Evolutionary conservation across 306 rosid species (phyloP), one percentile per base, ranked within the genome.

Genomic region (Malus sylvestris): DNA sequence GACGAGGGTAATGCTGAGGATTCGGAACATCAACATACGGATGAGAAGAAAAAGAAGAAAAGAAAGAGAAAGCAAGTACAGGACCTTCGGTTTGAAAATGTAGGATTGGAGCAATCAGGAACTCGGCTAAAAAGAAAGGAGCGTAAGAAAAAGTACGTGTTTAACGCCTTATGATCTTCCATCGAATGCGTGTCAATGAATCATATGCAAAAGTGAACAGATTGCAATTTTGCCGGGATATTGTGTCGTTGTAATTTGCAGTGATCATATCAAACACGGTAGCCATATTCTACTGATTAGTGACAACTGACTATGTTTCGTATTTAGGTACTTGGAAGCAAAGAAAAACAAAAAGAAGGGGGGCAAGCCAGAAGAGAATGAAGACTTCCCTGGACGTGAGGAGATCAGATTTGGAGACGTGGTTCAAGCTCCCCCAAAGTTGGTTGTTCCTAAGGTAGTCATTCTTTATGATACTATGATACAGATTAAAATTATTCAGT

Each of bases 341-440:
- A 89, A 78, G 78, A 92, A 91, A 86, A 88, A 86, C 73, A 95
- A 94, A 81, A 87, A 83, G 64, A 87, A 92, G 67, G 90, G 85
- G 23, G 72, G 70, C 7, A 81, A 76, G 69, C 76, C 79, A 32
- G 95, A 84, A 44, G 92, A 80, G 20, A 68, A 61, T 16, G 25
- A 73, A 70, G 92, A 81, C 68, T 95, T 95, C 66, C 98, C 96
- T 6, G 88, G 87, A 66, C 91, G 61, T 1, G 98, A 95, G 78
- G 76, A 90, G 72, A 83, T 95, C 59, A 80, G 83, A 83, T 95
- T 92, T 81, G 98, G 98, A 69, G 98, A 95, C 74, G 88, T 92
- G 49, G 98, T 92, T 72, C 84, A 86, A 85, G 98, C 96, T 67
- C 98, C 98, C 59, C 96, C 93, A 18, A 95, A 95, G 87, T 79